Conservation (phyloP, 345 rosid genomes). For the Cardamine resedifolia region DNA sequence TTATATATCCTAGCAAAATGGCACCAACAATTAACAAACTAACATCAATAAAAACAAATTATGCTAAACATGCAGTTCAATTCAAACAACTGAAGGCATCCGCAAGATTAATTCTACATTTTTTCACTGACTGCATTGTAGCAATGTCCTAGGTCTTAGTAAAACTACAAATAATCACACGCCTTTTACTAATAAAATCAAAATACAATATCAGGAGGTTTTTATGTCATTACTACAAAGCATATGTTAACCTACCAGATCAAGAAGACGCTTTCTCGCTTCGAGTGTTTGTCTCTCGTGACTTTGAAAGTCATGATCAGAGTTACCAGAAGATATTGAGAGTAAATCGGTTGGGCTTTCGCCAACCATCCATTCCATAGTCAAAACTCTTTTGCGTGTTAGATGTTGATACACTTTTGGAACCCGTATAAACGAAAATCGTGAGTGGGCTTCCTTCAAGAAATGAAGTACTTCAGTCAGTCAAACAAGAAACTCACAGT, state of each 20-base stretch:
- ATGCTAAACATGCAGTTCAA: background rate
- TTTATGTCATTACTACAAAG: background rate
- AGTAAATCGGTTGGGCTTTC: conserved; percentile 78
- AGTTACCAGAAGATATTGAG: conserved; percentile 42
- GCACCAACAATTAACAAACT: background rate
- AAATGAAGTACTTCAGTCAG: conserved; percentile 26
- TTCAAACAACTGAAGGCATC: conserved; percentile 18
- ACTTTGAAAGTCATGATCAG: conserved; percentile 43
- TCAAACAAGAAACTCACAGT: background rate
- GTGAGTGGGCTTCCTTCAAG: conserved; percentile 80
- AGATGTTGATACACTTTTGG: conserved; percentile 70
- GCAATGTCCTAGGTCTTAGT: conserved; percentile 9
- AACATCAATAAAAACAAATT: conserved; percentile 11
- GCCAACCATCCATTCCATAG: conserved; percentile 97
- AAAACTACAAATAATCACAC: background rate
- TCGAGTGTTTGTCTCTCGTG: conserved; percentile 60
- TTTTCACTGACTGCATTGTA: background rate
- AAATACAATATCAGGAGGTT: conserved; percentile 5
- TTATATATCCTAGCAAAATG: conserved; percentile 6
- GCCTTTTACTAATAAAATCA: background rate
- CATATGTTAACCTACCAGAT: conserved; percentile 57
- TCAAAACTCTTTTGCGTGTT: conserved; percentile 77
- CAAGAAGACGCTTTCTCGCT: conserved; percentile 71
- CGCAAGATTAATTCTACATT: conserved; percentile 9
- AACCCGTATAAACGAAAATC: conserved; percentile 56